phyloP scores from a whole-genome alignment of 306 rosid genomes.

The Sphenostylis stenocarpa region DNA sequence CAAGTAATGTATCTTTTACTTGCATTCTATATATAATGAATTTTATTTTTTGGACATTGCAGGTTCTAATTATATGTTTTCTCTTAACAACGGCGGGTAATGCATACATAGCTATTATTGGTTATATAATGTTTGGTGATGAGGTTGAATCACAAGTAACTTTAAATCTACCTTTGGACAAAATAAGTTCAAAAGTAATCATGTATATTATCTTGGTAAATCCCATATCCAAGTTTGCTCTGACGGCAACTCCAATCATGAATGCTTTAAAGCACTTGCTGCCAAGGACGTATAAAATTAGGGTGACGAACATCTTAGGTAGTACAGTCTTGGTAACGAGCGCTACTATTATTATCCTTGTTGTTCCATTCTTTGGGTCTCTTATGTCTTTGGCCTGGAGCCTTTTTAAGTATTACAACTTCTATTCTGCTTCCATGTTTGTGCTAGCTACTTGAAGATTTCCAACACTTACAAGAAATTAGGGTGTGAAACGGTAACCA shows the following conservation, averaged over 20 bases:
- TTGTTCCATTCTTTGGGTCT: slow-evolving; percentile 53
- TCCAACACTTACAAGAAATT: slow-evolving; percentile 42
- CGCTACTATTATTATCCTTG: slow-evolving; percentile 45
- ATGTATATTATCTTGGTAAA: slow-evolving; percentile 68
- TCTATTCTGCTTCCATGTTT: slow-evolving; percentile 66
- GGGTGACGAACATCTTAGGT: slow-evolving; percentile 27
- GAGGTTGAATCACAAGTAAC: slow-evolving; percentile 64
- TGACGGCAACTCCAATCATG: slow-evolving; percentile 67
- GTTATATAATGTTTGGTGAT: slow-evolving; percentile 73
- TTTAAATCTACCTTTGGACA: slow-evolving; percentile 54
- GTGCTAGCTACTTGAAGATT: slow-evolving; percentile 71
- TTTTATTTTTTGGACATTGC: slow-evolving; percentile 22
- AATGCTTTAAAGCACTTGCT: slow-evolving; percentile 51
- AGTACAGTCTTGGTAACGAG: slow-evolving; percentile 50
- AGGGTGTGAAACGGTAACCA: slow-evolving; percentile 33
- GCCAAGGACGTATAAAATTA: slow-evolving; percentile 38
- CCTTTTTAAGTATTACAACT: slow-evolving; percentile 58
- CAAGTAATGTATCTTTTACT: not conserved
- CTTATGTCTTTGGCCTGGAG: slow-evolving; percentile 74
- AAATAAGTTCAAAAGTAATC: slow-evolving; percentile 62
- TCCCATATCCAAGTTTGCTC: slow-evolving; percentile 73
- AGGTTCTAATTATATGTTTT: slow-evolving; percentile 70
- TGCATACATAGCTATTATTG: slow-evolving; percentile 71
- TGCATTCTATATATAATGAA: not conserved
- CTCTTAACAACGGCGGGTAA: slow-evolving; percentile 49